Evolutionary conservation across 108 stramenopile genomes (phyloP).

Genomic region (Skeletonema potamos): DNA sequence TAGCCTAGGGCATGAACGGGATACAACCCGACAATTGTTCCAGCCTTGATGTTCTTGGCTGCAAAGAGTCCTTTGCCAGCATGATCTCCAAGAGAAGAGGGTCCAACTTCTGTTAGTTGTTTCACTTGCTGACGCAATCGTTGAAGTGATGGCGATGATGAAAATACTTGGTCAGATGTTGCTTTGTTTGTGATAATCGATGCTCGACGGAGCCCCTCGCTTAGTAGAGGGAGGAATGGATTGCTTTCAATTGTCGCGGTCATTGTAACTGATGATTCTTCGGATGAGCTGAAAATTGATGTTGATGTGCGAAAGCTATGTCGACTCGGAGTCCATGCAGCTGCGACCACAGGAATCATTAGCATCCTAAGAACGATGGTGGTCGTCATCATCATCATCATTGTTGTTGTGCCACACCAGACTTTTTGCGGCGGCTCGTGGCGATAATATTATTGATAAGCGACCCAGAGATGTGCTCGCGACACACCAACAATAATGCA

Average conservation of each 20-base stretch:
- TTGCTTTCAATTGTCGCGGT: background rate
- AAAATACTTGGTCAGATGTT: conserved; percentile 22
- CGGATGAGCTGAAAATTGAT: background rate
- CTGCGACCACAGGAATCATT: background rate
- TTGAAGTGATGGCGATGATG: conserved; percentile 21
- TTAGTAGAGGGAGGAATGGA: conserved; percentile 8
- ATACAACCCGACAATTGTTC: conserved; percentile 48
- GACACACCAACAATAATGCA: too few relatives aligned
- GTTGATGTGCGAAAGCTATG: background rate
- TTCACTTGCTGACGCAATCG: conserved; percentile 23
- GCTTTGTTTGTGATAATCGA: conserved; percentile 25
- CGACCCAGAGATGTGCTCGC: too few relatives aligned
- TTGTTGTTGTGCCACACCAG: too few relatives aligned
- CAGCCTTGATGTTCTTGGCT: conserved; percentile 43
- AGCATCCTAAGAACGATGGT: background rate
- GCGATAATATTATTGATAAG: too few relatives aligned
- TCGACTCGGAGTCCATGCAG: background rate
- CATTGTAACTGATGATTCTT: background rate
- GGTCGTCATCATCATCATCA: too few relatives aligned
- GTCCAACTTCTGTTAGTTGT: conserved; percentile 19
- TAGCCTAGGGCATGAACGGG: conserved; percentile 52
- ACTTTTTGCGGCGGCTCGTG: too few relatives aligned
- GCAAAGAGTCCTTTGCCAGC: conserved; percentile 56
- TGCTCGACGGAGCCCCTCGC: conserved; percentile 10
- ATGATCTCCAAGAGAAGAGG: conserved; percentile 29